phyloP scores from a whole-genome alignment of 805 yeast species.

The Candida suzukii region DNA sequence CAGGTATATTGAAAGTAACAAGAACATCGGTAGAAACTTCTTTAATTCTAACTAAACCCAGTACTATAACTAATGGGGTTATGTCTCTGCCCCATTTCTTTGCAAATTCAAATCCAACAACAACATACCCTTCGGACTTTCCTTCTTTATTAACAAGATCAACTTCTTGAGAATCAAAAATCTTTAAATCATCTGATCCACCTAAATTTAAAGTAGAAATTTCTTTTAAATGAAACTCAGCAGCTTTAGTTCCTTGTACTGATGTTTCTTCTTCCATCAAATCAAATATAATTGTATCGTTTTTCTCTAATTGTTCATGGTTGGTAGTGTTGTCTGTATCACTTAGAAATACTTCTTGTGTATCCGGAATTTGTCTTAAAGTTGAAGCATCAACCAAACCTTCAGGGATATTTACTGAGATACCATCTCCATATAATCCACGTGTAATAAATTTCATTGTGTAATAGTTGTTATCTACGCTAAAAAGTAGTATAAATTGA shows the following conservation, averaged over 20 bases:
- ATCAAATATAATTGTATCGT: slow-evolving; percentile 60
- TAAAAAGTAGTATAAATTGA: too few species aligned
- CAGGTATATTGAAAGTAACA: slow-evolving; percentile 55
- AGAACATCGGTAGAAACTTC: slow-evolving; percentile 54
- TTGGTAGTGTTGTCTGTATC: slow-evolving; percentile 16
- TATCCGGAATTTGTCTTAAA: slow-evolving; percentile 82
- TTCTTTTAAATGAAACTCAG: slow-evolving; percentile 50
- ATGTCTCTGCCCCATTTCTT: slow-evolving; percentile 42
- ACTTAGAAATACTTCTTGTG: slow-evolving; percentile 83
- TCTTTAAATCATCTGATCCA: slow-evolving; percentile 2
- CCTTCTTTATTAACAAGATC: background rate
- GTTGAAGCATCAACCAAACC: slow-evolving; percentile 69
- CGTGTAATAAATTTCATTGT: background rate
- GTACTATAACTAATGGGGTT: slow-evolving; percentile 37
- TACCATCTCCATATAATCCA: slow-evolving; percentile 76
- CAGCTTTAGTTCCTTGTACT: slow-evolving; percentile 31
- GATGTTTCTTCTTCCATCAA: slow-evolving; percentile 44
- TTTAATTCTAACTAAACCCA: slow-evolving; percentile 50
- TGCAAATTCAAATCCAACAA: slow-evolving; percentile 35
- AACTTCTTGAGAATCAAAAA: background rate
- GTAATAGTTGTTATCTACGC: too few species aligned
- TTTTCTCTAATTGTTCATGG: slow-evolving; percentile 24
- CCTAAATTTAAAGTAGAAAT: slow-evolving; percentile 37
- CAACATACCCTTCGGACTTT: slow-evolving; percentile 13
- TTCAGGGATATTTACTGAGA: slow-evolving; percentile 49